A percentile compares a stretch with the other conserved stretches of the same genome.
Conservation (phyloP, 108 stramenopile species). For the Cyclotella kingstonii region DNA sequence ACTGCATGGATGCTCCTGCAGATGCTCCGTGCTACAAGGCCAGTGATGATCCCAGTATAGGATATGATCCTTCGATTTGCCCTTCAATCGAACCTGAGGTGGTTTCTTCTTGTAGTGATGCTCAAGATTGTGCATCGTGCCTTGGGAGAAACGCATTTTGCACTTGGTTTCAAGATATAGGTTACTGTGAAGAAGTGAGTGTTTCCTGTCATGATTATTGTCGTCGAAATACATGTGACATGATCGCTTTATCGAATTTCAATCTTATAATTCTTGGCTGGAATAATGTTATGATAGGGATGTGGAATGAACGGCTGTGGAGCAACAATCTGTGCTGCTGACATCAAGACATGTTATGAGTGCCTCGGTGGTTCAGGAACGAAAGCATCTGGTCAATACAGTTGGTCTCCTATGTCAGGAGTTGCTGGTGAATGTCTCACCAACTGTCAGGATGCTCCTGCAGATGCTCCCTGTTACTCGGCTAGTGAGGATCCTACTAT, state of each 20-base stretch:
- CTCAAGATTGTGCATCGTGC: not conserved
- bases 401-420: slow-evolving; percentile 1
- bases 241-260: not conserved
- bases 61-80: not conserved
- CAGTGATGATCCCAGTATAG: not conserved
- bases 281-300: not conserved
- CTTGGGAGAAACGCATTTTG: not conserved
- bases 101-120: slow-evolving; percentile 6
- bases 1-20: slow-evolving; percentile 14
- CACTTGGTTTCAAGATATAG: slow-evolving; percentile 9
- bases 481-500: not conserved
- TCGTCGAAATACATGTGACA: too few species aligned
- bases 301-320: slow-evolving; percentile 10
- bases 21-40: slow-evolving; percentile 16
- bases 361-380: slow-evolving; percentile 6
- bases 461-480: slow-evolving; percentile 7
- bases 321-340: not conserved
- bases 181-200: slow-evolving; percentile 2
- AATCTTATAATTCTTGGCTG: too few species aligned
- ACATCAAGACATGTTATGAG: not conserved
- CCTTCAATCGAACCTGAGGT: too few species aligned
- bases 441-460: not conserved
- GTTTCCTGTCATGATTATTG: too few species aligned
- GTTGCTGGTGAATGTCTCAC: not conserved
- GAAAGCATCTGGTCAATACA: slow-evolving; percentile 1